Evolutionary conservation across 2,329 filamentous ascomycete genomes (phyloP).

Genomic region (Neoscytalidium dimidiatum): DNA sequence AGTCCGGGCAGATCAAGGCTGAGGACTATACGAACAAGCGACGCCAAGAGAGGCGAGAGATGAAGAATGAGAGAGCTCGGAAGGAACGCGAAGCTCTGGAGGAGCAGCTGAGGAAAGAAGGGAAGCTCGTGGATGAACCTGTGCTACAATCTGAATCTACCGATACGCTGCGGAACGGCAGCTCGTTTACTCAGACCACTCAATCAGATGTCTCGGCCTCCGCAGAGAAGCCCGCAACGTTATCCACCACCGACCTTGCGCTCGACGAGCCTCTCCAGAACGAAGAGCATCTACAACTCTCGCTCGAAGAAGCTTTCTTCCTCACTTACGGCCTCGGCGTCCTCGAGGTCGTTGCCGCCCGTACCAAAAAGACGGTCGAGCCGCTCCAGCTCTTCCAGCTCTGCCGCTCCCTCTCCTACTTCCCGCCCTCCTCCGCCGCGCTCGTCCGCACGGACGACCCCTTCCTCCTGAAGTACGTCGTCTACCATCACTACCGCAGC

Average conservation of each 20-base stretch:
- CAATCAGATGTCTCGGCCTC: not conserved
- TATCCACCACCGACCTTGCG: not conserved
- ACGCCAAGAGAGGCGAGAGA: conserved; percentile 76
- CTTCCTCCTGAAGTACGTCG: conserved; percentile 83
- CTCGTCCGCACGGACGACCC: conserved; percentile 71
- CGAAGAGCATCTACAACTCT: conserved; percentile 89
- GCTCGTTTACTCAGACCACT: not conserved
- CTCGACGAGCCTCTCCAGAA: conserved; percentile 42
- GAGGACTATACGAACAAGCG: conserved; percentile 78
- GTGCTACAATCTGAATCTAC: not conserved
- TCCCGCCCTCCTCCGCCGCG: conserved; percentile 54
- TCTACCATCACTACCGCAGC: conserved; percentile 95
- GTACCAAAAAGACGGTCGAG: conserved; percentile 50
- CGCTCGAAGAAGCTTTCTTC: conserved; percentile 89
- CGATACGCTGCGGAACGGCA: not conserved
- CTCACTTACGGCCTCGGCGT: conserved; percentile 78
- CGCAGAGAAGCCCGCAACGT: not conserved
- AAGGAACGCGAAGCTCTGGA: conserved; percentile 83
- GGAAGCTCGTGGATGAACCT: conserved; percentile 29
- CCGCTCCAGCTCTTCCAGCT: conserved; percentile 54
- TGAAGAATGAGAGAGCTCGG: conserved; percentile 90
- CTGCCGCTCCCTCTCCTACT: conserved; percentile 70
- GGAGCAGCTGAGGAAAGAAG: conserved; percentile 63
- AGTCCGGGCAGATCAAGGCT: conserved; percentile 47
- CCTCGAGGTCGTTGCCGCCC: conserved; percentile 57